A percentile compares a stretch with the other conserved stretches of the same genome.
Evolutionary conservation across 2,329 filamentous ascomycete species (phyloP).

Genomic region (Pezicula radicicola): DNA sequence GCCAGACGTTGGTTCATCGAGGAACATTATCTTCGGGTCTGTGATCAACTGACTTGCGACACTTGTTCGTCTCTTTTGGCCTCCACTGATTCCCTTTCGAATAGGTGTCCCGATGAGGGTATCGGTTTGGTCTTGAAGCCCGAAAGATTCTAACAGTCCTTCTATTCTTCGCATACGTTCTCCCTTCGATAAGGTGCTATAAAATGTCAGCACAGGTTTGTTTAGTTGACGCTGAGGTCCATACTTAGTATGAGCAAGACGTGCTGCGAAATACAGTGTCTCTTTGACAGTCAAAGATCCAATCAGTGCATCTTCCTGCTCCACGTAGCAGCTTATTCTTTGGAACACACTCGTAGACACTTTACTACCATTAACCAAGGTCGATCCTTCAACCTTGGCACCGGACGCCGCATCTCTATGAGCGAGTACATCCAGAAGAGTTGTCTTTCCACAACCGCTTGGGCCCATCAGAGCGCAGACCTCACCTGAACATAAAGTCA

Average conservation of each 20-base stretch:
- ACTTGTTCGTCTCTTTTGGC: constrained; percentile 78
- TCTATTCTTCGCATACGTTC: constrained; percentile 63
- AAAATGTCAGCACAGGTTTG: not conserved
- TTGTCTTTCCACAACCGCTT: constrained; percentile 73
- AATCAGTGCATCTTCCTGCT: constrained; percentile 84
- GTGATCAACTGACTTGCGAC: constrained; percentile 82
- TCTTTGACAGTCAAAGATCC: constrained; percentile 78
- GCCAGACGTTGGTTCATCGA: constrained; percentile 83
- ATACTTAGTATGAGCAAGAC: constrained; percentile 57
- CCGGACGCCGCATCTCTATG: constrained; percentile 50
- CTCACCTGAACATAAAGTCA: constrained; percentile 47
- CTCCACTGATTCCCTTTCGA: constrained; percentile 78
- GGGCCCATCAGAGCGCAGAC: constrained; percentile 82
- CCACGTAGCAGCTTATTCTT: constrained; percentile 72
- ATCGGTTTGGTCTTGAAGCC: constrained; percentile 65
- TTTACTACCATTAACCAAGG: constrained; percentile 60
- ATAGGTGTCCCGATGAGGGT: constrained; percentile 79
- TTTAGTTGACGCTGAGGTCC: constrained; percentile 3
- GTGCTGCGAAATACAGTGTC: constrained; percentile 74
- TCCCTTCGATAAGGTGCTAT: constrained; percentile 37
- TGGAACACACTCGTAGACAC: constrained; percentile 55
- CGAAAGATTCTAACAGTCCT: constrained; percentile 68
- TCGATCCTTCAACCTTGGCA: constrained; percentile 49
- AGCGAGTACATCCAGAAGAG: constrained; percentile 76
- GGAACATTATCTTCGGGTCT: constrained; percentile 74